A percentile compares a stretch with the other conserved stretches of the same genome.
phyloP scores from a whole-genome alignment of 2,329 filamentous ascomycete species.

The Ambrosiella beaveri region DNA sequence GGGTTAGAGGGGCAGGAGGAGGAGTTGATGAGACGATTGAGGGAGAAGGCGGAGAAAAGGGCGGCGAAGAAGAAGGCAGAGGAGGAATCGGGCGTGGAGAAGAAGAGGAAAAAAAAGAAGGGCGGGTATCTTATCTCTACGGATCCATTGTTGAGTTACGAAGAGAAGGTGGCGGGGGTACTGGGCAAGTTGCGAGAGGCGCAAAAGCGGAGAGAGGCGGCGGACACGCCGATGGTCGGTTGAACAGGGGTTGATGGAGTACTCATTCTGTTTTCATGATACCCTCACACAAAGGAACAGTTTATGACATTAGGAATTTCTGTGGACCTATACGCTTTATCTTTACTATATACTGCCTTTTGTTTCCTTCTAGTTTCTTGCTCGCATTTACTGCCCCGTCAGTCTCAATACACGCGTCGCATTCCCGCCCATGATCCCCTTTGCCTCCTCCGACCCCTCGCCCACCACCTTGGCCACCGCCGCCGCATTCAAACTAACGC shows the following conservation, averaged over 20 bases:
- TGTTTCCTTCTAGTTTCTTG: not conserved
- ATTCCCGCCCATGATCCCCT: slow-evolving; percentile 42
- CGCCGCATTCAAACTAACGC: slow-evolving; percentile 35
- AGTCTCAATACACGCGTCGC: slow-evolving; percentile 33
- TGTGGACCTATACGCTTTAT: not conserved
- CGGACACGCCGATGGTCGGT: slow-evolving; percentile 13
- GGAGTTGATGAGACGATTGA: slow-evolving; percentile 14
- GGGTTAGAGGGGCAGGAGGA: slow-evolving; percentile 19
- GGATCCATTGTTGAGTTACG: slow-evolving; percentile 13
- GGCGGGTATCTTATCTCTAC: slow-evolving; percentile 12
- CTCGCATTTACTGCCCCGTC: slow-evolving; percentile 6
- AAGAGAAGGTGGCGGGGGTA: slow-evolving; percentile 14
- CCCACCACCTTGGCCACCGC: slow-evolving; percentile 38
- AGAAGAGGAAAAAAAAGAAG: slow-evolving; percentile 10
- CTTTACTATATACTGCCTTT: not conserved
- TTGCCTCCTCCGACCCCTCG: slow-evolving; percentile 26
- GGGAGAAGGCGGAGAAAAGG: slow-evolving; percentile 21
- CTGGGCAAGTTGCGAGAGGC: slow-evolving; percentile 24
- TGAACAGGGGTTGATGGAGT: not conserved
- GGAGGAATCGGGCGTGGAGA: not conserved
- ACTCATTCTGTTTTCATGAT: not conserved
- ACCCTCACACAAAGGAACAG: not conserved
- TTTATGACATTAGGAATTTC: not conserved
- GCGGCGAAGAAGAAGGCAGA: slow-evolving; percentile 16
- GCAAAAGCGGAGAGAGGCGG: slow-evolving; percentile 19